A percentile compares a stretch with the other conserved stretches of the same genome.
Evolutionary conservation across 768 basidiomycete species (phyloP).

Genomic region (Boletus rufocinnamomeus): DNA sequence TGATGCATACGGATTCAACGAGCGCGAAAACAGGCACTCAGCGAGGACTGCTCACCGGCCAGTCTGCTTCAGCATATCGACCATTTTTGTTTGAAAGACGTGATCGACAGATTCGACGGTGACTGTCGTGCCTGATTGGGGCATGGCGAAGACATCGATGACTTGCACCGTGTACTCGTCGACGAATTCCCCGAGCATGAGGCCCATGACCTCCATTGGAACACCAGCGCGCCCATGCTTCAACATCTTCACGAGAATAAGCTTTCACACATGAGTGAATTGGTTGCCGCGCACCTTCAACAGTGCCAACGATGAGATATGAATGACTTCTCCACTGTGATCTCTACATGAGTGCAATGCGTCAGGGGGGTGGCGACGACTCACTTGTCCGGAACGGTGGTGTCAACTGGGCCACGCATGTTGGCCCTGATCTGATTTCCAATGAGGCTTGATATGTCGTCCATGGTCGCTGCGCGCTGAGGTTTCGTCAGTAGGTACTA

Average conservation of each 20-base stretch:
- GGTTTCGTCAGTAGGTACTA: not conserved
- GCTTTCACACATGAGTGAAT: not conserved
- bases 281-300: conserved; percentile 68
- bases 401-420: conserved; percentile 47
- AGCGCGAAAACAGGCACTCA: not conserved
- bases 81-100: conserved; percentile 97
- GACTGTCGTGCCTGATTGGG: conserved; percentile 95
- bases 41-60: conserved; percentile 65
- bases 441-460: conserved; percentile 55
- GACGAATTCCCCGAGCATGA: conserved; percentile 97
- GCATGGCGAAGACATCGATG: conserved; percentile 99
- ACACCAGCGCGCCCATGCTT: conserved; percentile 99
- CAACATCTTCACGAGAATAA: conserved; percentile 72
- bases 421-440: conserved; percentile 49
- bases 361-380: conserved; percentile 19
- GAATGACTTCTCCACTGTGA: conserved; percentile 85
- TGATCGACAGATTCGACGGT: conserved; percentile 98
- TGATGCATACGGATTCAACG: conserved; percentile 27
- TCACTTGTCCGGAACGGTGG: conserved; percentile 75
- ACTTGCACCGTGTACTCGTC: conserved; percentile 96
- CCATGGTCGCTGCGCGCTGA: conserved; percentile 21
- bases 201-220: conserved; percentile 99
- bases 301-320: conserved; percentile 96
- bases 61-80: conserved; percentile 99
- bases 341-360: conserved; percentile 4